Evolutionary conservation across 2,329 filamentous ascomycete genomes (phyloP).

Genomic region (Xylaria digitata): DNA sequence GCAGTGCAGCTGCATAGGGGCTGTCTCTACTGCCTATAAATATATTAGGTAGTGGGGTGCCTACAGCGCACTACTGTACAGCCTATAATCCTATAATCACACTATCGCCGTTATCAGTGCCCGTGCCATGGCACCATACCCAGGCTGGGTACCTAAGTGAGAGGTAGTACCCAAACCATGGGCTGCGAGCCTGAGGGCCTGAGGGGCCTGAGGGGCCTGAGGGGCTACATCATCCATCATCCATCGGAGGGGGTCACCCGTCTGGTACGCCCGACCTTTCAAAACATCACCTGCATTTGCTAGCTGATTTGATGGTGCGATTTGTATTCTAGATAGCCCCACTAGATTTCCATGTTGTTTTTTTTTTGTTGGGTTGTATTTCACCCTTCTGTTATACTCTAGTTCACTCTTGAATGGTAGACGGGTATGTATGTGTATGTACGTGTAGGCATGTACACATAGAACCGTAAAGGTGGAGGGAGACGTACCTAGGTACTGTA

Average conservation of each 20-base stretch:
- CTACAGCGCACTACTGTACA: background rate
- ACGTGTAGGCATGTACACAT: too few species aligned
- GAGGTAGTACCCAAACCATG: too few species aligned
- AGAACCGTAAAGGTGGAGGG: too few species aligned
- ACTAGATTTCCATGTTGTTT: background rate
- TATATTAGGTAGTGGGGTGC: background rate
- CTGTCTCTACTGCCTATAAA: too few species aligned
- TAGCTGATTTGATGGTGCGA: conserved; percentile 11
- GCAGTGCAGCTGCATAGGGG: too few species aligned
- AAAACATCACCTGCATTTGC: conserved; percentile 27
- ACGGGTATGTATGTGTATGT: too few species aligned
- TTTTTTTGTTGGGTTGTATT: background rate
- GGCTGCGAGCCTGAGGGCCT: background rate
- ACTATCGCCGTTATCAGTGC: conserved; percentile 8
- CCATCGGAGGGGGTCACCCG: conserved; percentile 29
- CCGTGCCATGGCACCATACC: background rate
- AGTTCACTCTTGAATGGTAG: too few species aligned
- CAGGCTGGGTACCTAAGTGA: background rate
- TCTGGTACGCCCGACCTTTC: background rate
- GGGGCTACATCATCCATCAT: too few species aligned
- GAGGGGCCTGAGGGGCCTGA: too few species aligned
- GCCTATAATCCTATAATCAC: background rate
- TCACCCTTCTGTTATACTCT: background rate
- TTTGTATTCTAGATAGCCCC: conserved; percentile 24
- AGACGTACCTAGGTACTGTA: too few species aligned